Percentiles rank a stretch among this genome's conserved stretches.
Conservation (phyloP, 2,329 filamentous ascomycete species). For the Mariannaea sp. region DNA sequence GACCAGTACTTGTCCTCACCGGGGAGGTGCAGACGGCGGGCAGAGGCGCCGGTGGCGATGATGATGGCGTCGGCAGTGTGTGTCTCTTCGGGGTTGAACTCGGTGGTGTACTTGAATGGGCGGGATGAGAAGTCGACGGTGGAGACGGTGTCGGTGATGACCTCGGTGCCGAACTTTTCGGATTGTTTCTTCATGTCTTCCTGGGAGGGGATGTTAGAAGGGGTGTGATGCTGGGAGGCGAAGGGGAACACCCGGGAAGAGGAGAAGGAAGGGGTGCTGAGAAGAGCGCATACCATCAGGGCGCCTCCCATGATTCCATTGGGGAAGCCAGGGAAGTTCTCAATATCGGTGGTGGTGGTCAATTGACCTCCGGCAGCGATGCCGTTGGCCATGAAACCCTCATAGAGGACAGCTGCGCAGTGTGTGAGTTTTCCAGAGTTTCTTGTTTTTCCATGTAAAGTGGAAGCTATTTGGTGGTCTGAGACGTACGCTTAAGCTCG, state of each 20-base stretch:
- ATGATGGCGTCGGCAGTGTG: constrained; percentile 93
- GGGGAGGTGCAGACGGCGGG: constrained; percentile 77
- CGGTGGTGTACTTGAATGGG: constrained; percentile 93
- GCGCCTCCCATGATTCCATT: constrained; percentile 83
- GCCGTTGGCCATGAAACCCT: constrained; percentile 97
- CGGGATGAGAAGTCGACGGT: constrained; percentile 82
- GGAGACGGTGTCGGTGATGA: constrained; percentile 90
- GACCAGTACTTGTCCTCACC: constrained; percentile 98
- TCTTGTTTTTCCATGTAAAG: no score
- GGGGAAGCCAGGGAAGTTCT: constrained; percentile 97
- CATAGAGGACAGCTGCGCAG: constrained; percentile 78
- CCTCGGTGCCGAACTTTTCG: constrained; percentile 86
- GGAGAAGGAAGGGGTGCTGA: background rate
- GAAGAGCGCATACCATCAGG: constrained; percentile 69
- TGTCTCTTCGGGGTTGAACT: constrained; percentile 80
- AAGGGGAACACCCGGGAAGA: no score
- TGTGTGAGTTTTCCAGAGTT: constrained; percentile 21
- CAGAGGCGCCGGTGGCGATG: constrained; percentile 93
- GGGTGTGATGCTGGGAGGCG: no score
- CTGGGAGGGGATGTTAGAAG: constrained; percentile 41
- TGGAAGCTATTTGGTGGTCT: background rate
- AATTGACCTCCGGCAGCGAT: constrained; percentile 95
- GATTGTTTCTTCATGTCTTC: constrained; percentile 94
- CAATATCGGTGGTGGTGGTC: constrained; percentile 96
- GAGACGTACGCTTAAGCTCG: constrained; percentile 76